Percentiles rank a stretch among this genome's conserved stretches.
Conservation (phyloP, 306 rosid genomes). For the Quercus berberidifolia region DNA sequence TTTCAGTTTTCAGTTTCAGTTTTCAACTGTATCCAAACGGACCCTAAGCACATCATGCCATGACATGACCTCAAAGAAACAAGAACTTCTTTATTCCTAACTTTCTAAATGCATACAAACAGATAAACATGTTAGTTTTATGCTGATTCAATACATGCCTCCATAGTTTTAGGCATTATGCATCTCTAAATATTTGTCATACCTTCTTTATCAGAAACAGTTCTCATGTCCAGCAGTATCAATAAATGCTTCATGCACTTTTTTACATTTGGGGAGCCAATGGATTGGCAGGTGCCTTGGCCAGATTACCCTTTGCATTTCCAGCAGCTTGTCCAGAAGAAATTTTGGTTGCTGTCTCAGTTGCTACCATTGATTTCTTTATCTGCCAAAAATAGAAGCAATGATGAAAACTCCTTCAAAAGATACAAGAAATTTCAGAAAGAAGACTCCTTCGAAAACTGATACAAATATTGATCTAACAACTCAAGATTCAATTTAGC, state of each 20-base stretch:
- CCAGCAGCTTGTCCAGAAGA: conserved; percentile 78
- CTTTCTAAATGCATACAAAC: conserved; percentile 4
- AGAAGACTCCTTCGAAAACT: background rate
- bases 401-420: conserved; percentile 3
- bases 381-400: conserved; percentile 49
- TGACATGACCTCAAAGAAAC: conserved; percentile 2
- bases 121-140: background rate
- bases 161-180: background rate
- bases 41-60: conserved; percentile 2
- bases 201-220: conserved; percentile 30
- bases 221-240: conserved; percentile 6
- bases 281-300: conserved; percentile 58
- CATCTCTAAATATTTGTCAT: conserved; percentile 8
- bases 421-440: background rate
- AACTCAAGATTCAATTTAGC: conserved; percentile 5
- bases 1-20: too few species aligned
- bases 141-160: conserved; percentile 6
- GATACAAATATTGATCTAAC: background rate
- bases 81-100: background rate
- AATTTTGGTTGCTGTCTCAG: conserved; percentile 57
- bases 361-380: conserved; percentile 67
- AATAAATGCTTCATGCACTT: conserved; percentile 36
- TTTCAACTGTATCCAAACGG: too few species aligned
- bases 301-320: conserved; percentile 62
- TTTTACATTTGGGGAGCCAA: conserved; percentile 55